Evolutionary conservation across 2,329 filamentous ascomycete genomes (phyloP), one percentile per base, ranked within the genome.

Genomic region (Calonectria ilicicola): DNA sequence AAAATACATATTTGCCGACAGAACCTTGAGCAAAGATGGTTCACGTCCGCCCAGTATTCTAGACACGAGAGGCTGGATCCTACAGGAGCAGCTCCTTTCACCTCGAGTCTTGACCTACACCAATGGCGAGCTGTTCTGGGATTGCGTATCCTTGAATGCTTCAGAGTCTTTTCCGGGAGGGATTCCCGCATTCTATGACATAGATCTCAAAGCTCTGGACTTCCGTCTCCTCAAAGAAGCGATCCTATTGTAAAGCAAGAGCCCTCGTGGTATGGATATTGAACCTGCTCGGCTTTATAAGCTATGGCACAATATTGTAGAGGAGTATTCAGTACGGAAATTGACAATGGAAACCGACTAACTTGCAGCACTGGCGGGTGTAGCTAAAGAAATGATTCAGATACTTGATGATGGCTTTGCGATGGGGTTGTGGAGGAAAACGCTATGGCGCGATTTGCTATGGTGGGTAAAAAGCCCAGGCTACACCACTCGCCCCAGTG

Each of bases 91-190:
- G 19, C 12, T 58, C 4, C 64, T 58, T 3, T 51, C 64, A 19
- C 47, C 47, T 10, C 49, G 64, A 12, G 51, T 42, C 4, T 35
- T 67, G 35, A 53, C 51, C 8, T 56, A 53, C 26, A 46, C 35
- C 12, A 29, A 53, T 14, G 49, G 64, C 14, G 47, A 67, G 7
- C n/a, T 67, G 5, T 67, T 67, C 38, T 67, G 64, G 49, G 47
- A 53, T 26, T 67, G 49, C 12, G 26, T 51, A 8, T 51, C 40
- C 19, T 17, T 67, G 26, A 27, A 42, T 6, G 64, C 64, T 2
- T 44, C 64, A 17, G 49, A 67, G 32, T 40, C 51, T 5, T 67
- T 58, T 17, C 49, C 64, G 5, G 49, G 64, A 4, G 49, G 64
- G 3, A 42, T 58, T 3, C 49, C 49, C 15, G 29, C 49, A 10